Base-by-base conservation (phyloP, 2,329 filamentous ascomycete species). In the Arthroderma uncinatum region DNA sequence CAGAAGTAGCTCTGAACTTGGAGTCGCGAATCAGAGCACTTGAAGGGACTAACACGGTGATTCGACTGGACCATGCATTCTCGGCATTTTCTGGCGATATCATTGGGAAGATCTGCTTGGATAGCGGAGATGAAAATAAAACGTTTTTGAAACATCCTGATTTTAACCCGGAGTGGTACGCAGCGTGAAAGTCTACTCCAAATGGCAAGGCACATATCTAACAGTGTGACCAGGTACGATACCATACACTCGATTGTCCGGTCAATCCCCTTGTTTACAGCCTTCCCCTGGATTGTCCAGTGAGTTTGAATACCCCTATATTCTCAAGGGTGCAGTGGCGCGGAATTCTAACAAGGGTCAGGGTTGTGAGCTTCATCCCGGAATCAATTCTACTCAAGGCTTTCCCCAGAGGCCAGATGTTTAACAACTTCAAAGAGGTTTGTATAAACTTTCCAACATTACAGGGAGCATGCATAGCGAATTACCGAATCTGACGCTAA, bases 11-110 rank as follows among this genome's bases (percentile, higher is more conserved):
- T 10, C 56, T 60, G 25, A 28, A 57, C 19, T 52, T 57, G n/a
- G 53, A 57, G 10, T 61, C 55, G 16, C 53, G 61, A 30, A 53
- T 57, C 5, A 47, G 39, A 1, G 48, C 10, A 3, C 55, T 62
- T 42, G 60, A 61, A 47, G 62, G 59, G 44, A 61, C 63, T 10
- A 36, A 55, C 7, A 50, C 40, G 9, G 62, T 63, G 0, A 56
- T 66, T 25, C 58, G 62, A 4, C 42, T 66, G 33, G 64, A 66
- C 47, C 64, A 65, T 64, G 63, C 60, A 10, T 62, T 63, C 55
- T 57, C 60, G 19, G 64, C 64, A 8, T 65, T 64, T 53, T 56
- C 66, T 6, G 66, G 66, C 1, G 66, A 68, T 56, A 58, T 68
- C 4, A 65, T 70, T 8, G 52, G 59, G 9, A 39, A 48, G 25